Evolutionary conservation across 768 basidiomycete species (phyloP).

Genomic region (Sistotremastrum niveocremeum): DNA sequence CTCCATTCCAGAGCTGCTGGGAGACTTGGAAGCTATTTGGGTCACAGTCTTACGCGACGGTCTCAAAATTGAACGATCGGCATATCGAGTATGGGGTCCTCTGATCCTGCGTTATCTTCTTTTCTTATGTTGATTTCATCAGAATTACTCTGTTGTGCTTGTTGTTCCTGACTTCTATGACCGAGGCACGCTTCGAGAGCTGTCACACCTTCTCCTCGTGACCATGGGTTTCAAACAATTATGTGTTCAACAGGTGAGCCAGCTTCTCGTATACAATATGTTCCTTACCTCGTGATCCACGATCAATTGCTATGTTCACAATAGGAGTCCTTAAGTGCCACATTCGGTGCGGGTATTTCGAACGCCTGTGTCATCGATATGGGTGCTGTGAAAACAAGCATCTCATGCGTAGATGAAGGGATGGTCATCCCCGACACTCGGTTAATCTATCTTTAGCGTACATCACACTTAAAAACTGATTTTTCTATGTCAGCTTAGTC

Average conservation of each 20-base stretch:
- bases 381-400: conserved; percentile 69
- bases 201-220: conserved; percentile 57
- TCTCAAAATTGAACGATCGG: conserved; percentile 35
- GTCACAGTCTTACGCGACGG: conserved; percentile 44
- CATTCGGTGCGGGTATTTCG: conserved; percentile 90
- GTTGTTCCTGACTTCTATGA: conserved; percentile 91
- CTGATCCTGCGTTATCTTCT: neutral
- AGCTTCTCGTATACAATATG: neutral
- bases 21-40: conserved; percentile 67
- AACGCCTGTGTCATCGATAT: conserved; percentile 95
- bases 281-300: neutral
- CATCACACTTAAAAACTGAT: neutral
- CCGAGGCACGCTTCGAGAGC: conserved; percentile 65
- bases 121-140: conserved; percentile 1
- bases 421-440: conserved; percentile 77
- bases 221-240: conserved; percentile 88
- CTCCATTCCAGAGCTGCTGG: conserved; percentile 53
- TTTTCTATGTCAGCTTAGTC: conserved; percentile 37
- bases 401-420: conserved; percentile 94
- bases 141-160: conserved; percentile 82
- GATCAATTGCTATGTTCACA: neutral
- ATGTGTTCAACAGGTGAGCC: conserved; percentile 73
- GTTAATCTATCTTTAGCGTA: conserved; percentile 22
- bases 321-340: conserved; percentile 85
- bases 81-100: conserved; percentile 42